Evolutionary conservation across 768 basidiomycete species (phyloP), one percentile per base, ranked within the genome.

Genomic region (Kockovaella imperatae): DNA sequence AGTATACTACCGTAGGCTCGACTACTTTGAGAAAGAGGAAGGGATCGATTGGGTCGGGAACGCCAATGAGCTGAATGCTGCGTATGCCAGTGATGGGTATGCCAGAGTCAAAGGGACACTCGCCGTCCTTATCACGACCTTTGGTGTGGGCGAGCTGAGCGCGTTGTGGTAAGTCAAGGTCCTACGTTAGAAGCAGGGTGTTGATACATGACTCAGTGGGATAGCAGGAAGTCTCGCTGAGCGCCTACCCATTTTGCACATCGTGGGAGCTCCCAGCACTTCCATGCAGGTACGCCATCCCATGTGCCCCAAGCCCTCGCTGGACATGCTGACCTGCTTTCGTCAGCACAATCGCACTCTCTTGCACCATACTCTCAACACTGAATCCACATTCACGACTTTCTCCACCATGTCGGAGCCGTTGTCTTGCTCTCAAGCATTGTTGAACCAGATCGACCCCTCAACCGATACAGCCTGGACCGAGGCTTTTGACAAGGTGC

Each of bases 81-180:
- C 86, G 0, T 95, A 95, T 69, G 90, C 90, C 14, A 87, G 87
- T 0, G 89, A 91, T 62, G 90, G 90, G 10, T 93, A 93, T 69
- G 87, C 90, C 17, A 79, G 91, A 49, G 81, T 90, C 44, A 91
- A 88, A 56, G 79, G 82, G 35, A 53, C 42, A 29, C 57, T 68
- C 38, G 59, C 61, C 3, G 70, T 62, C 76, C 79, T 57, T 28
- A 54, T 66, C 26, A 93, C 90, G 10, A 95, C 75, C 2, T 93
- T 90, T 56, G 90, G 90, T 46, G 90, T 95, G n/a, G 90, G 90
- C 14, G 90, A 95, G 68, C 73, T 93, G 35, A 85, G 83, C 32
- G 88, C 89, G 3, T 81, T 84, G 29, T 67, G 64, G 59, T 62
- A 34, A 42, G 64, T 54, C 23, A 78, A 87, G n/a, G n/a, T n/a